Percentiles rank a stretch among this genome's conserved stretches.
Conservation (phyloP, 176 grass and related monocot species). For the Raddia guianensis region DNA sequence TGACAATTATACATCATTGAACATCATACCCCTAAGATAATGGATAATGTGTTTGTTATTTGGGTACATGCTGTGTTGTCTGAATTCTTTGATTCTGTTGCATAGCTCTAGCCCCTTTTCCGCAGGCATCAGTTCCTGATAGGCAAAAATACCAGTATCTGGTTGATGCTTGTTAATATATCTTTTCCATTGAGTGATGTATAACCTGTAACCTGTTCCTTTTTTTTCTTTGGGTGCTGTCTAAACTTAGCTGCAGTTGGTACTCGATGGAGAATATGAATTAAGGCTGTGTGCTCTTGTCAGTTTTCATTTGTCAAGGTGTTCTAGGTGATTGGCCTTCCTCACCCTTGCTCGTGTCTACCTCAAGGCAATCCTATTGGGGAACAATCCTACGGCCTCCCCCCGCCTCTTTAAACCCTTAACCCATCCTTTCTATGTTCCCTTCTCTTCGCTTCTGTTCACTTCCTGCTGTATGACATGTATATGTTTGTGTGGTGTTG, state of each 20-base stretch:
- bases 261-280: neutral
- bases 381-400: neutral
- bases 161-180: neutral
- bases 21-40: constrained; percentile 20
- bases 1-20: constrained; percentile 41
- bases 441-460: neutral
- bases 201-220: neutral
- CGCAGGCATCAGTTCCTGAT: neutral
- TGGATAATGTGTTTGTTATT: constrained; percentile 42
- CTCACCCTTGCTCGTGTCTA: constrained; percentile 58
- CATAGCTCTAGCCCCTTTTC: neutral
- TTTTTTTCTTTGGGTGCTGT: neutral
- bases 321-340: constrained; percentile 15
- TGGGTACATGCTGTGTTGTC: constrained; percentile 24
- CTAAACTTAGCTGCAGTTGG: neutral
- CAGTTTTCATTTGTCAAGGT: too few relatives aligned
- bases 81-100: constrained; percentile 31
- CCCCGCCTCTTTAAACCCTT: constrained; percentile 25
- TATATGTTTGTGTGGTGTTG: neutral
- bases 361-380: constrained; percentile 54
- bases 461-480: neutral
- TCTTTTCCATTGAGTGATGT: neutral
- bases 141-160: neutral
- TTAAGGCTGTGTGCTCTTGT: neutral
- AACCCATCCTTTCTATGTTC: neutral